Evolutionary conservation across 495 filamentous ascomycete species (phyloP).

Genomic region (Penicillium cataractarum): DNA sequence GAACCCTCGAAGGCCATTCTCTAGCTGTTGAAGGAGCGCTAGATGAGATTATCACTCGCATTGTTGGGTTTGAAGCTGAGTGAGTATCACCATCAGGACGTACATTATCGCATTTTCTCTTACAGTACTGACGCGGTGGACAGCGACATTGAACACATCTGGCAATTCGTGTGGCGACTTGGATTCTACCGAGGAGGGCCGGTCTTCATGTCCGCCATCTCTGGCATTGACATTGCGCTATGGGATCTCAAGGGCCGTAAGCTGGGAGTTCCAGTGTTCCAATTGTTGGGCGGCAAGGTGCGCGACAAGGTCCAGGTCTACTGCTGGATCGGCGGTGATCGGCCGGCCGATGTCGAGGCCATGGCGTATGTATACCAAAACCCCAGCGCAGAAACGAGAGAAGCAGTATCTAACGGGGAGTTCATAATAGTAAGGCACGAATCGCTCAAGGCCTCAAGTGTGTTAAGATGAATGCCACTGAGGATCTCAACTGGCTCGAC

Average conservation of each 20-base stretch:
- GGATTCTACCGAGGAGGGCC: slow-evolving; percentile 85
- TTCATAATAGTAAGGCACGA: slow-evolving; percentile 52
- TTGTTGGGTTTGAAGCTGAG: slow-evolving; percentile 78
- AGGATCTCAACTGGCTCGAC: slow-evolving; percentile 80
- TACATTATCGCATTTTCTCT: not conserved
- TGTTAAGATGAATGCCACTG: slow-evolving; percentile 86
- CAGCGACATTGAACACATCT: slow-evolving; percentile 83
- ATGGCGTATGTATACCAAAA: slow-evolving; percentile 46
- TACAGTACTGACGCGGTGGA: not conserved
- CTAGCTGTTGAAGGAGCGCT: slow-evolving; percentile 80
- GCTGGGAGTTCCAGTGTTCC: slow-evolving; percentile 71
- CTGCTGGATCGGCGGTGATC: slow-evolving; percentile 85
- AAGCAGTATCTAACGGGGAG: not conserved
- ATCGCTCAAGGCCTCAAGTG: slow-evolving; percentile 72
- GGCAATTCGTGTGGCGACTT: slow-evolving; percentile 72
- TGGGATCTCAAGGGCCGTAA: slow-evolving; percentile 73
- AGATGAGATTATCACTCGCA: slow-evolving; percentile 64
- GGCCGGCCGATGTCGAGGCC: slow-evolving; percentile 68
- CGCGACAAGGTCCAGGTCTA: slow-evolving; percentile 76
- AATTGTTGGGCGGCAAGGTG: slow-evolving; percentile 77
- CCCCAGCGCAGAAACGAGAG: not conserved
- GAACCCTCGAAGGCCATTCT: slow-evolving; percentile 76
- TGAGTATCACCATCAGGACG: slow-evolving; percentile 34
- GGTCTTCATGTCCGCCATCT: slow-evolving; percentile 79
- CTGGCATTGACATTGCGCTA: slow-evolving; percentile 80